A percentile compares a stretch with the other conserved stretches of the same genome.
Conservation (phyloP, 1,284 basidiomycete genomes). For the Earliella scabrosa region DNA sequence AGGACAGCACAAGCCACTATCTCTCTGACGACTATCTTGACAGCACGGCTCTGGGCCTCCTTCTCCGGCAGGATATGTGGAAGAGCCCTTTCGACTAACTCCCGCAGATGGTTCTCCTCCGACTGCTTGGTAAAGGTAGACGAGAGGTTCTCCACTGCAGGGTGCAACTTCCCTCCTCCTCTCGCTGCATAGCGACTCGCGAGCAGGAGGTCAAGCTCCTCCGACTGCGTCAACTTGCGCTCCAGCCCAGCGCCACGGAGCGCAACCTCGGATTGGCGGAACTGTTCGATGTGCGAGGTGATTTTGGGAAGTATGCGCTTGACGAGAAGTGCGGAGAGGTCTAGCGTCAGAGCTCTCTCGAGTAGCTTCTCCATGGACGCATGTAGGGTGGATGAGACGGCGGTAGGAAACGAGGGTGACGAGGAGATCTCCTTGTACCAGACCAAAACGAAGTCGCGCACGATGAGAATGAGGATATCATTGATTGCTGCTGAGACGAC, state of each 20-base stretch:
- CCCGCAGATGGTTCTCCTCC: conserved; percentile 84
- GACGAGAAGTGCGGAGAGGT: conserved; percentile 80
- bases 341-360: conserved; percentile 60
- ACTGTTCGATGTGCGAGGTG: conserved; percentile 88
- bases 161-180: conserved; percentile 68
- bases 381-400: conserved; percentile 81
- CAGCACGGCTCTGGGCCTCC: conserved; percentile 72
- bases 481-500: conserved; percentile 72
- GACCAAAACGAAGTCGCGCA: conserved; percentile 81
- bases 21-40: conserved; percentile 81
- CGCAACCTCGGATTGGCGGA: conserved; percentile 88
- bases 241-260: conserved; percentile 78
- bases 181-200: conserved; percentile 77
- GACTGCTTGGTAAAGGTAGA: conserved; percentile 88
- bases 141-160: conserved; percentile 83
- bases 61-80: conserved; percentile 76
- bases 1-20: conserved; percentile 83
- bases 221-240: conserved; percentile 80
- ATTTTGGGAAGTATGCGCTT: conserved; percentile 86
- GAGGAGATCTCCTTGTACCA: conserved; percentile 89
- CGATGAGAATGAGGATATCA: conserved; percentile 77
- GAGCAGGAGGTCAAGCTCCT: conserved; percentile 84
- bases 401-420: conserved; percentile 86
- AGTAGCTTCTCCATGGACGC: conserved; percentile 64
- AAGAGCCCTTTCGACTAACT: conserved; percentile 72